Evolutionary conservation across 2,329 filamentous ascomycete species (phyloP).

Genomic region (Microdochium paspali): DNA sequence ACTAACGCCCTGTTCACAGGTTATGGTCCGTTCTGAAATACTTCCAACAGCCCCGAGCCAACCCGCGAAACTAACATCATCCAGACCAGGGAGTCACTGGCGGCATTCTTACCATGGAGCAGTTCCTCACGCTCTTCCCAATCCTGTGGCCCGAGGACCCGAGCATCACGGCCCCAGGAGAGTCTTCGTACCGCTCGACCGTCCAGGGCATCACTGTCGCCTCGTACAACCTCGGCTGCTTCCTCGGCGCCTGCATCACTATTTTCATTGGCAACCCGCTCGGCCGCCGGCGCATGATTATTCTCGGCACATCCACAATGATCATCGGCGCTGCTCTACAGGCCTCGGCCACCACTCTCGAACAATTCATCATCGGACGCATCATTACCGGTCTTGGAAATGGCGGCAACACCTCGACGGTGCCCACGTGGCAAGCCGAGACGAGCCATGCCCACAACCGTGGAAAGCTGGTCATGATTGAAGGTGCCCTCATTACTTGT

Average conservation of each 20-base stretch:
- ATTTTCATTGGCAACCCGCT: constrained; percentile 44
- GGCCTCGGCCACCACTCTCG: constrained; percentile 29
- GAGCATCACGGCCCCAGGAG: constrained; percentile 13
- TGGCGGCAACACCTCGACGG: constrained; percentile 31
- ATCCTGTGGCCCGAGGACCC: constrained; percentile 36
- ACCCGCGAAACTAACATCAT: constrained; percentile 33
- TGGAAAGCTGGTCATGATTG: constrained; percentile 52
- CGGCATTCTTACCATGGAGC: constrained; percentile 59
- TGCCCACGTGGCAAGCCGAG: constrained; percentile 54
- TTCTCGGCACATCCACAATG: constrained; percentile 48
- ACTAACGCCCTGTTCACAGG: too few species aligned
- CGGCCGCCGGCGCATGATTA: constrained; percentile 46
- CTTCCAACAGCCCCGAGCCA: too few species aligned
- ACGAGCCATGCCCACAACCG: constrained; percentile 46
- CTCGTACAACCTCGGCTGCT: constrained; percentile 51
- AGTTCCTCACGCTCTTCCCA: constrained; percentile 47
- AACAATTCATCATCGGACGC: constrained; percentile 48
- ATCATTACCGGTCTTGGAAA: constrained; percentile 34
- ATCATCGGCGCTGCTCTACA: constrained; percentile 41
- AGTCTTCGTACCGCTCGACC: constrained; percentile 33
- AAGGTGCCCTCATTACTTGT: constrained; percentile 46
- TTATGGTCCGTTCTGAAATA: too few species aligned
- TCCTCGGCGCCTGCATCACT: constrained; percentile 35
- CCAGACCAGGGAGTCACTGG: constrained; percentile 70
- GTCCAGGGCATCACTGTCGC: constrained; percentile 45